These are phyloP conservation scores for Epichloe sp. DNA, from an alignment of 2,329 filamentous ascomycete species.

Conservation along the genomic window DNA sequence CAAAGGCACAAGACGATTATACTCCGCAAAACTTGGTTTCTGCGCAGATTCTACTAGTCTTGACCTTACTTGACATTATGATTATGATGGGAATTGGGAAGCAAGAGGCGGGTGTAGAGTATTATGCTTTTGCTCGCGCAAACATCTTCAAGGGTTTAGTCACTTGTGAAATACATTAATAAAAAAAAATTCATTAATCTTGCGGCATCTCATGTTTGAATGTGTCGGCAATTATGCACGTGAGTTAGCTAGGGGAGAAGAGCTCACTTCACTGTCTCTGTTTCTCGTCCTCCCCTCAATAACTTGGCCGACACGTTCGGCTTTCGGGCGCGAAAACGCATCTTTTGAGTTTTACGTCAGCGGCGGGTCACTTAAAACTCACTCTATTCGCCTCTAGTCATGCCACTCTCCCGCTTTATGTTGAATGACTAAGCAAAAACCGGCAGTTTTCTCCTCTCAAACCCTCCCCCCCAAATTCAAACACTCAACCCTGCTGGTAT, in stretches of 20 bases:
- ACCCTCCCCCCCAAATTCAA: background rate
- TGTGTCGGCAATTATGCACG: background rate
- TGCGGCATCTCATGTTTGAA: background rate
- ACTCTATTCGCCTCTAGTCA: too few relatives aligned
- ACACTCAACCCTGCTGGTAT: background rate
- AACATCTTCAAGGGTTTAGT: too few relatives aligned
- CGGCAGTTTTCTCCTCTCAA: background rate
- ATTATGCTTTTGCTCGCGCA: too few relatives aligned
- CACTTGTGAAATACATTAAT: too few relatives aligned
- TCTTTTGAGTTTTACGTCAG: too few relatives aligned
- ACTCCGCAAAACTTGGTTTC: background rate
- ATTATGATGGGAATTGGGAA: background rate
- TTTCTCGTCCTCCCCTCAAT: too few relatives aligned
- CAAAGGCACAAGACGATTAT: background rate
- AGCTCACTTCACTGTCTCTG: too few relatives aligned
- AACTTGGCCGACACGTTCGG: too few relatives aligned
- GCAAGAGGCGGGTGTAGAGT: background rate
- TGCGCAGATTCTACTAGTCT: background rate
- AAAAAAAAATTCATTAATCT: background rate
- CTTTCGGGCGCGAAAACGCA: too few relatives aligned
- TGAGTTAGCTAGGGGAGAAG: too few relatives aligned
- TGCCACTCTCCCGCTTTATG: background rate
- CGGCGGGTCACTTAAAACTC: too few relatives aligned
- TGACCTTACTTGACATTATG: background rate
- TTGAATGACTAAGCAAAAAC: background rate